Conservation (phyloP, 345 rosid species). For the Eucalyptus brandiana region DNA sequence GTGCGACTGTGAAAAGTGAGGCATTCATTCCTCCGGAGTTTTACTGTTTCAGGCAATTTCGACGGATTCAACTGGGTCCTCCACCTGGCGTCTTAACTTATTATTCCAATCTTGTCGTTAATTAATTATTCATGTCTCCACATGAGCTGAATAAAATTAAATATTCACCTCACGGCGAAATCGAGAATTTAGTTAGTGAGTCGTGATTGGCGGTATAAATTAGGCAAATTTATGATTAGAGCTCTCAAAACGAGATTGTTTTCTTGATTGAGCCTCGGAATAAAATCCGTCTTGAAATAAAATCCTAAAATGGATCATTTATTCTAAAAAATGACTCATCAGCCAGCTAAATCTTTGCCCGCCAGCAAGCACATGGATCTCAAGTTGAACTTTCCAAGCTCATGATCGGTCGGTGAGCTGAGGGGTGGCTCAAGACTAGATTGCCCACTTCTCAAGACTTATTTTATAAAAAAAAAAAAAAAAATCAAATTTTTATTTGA, state of each 20-base stretch:
- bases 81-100: background rate
- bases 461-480: too few species aligned
- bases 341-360: too few species aligned
- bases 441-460: background rate
- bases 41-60: background rate
- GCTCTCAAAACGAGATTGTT: fast-evolving
- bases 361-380: fast-evolving
- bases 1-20: background rate
- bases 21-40: background rate
- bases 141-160: background rate
- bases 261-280: fast-evolving
- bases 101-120: background rate
- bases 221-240: fast-evolving
- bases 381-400: fast-evolving
- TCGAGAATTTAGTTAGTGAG: background rate
- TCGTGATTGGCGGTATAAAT: fast-evolving
- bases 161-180: background rate
- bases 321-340: fast-evolving
- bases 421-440: background rate
- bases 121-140: background rate
- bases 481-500: background rate
- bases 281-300: fast-evolving
- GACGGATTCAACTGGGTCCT: background rate
- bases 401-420: fast-evolving
- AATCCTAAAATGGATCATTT: fast-evolving